Evolutionary conservation across 371 early-diverging fungal species (phyloP).

Genomic region (Mucor ambiguus): DNA sequence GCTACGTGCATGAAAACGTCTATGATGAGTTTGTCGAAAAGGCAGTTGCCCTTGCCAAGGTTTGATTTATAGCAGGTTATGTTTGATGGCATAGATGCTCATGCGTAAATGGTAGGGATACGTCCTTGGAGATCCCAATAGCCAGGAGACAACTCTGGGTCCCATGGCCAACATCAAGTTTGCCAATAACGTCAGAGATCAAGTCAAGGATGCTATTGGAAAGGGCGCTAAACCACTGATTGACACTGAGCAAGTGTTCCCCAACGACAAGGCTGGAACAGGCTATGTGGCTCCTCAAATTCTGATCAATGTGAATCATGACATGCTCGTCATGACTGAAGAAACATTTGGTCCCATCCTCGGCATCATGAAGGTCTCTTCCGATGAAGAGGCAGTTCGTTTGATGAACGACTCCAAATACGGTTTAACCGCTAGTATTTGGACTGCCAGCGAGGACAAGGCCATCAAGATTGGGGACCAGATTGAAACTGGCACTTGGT

Average conservation of each 20-base stretch:
- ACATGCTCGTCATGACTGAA: slow-evolving; percentile 80
- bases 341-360: slow-evolving; percentile 91
- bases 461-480: slow-evolving; percentile 67
- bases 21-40: slow-evolving; percentile 74
- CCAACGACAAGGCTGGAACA: slow-evolving; percentile 59
- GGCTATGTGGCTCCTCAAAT: slow-evolving; percentile 81
- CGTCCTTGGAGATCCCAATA: slow-evolving; percentile 70
- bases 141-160: slow-evolving; percentile 72
- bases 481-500: slow-evolving; percentile 85
- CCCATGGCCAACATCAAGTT: slow-evolving; percentile 76
- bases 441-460: slow-evolving; percentile 70
- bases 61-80: slow-evolving; percentile 12
- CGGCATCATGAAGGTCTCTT: slow-evolving; percentile 72
- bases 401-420: slow-evolving; percentile 84
- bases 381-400: slow-evolving; percentile 76
- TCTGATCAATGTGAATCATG: slow-evolving; percentile 71
- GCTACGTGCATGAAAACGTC: slow-evolving; percentile 80
- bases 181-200: slow-evolving; percentile 71
- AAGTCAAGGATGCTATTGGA: slow-evolving; percentile 71
- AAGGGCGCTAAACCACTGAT: slow-evolving; percentile 74
- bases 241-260: slow-evolving; percentile 57
- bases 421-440: slow-evolving; percentile 86
- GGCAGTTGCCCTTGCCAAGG: slow-evolving; percentile 67
- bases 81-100: neutral
- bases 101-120: slow-evolving; percentile 29